Evolutionary conservation across 1,139 yeast genomes (phyloP), one percentile per base, ranked within the genome.

Genomic region (Starmera stellimalicola): DNA sequence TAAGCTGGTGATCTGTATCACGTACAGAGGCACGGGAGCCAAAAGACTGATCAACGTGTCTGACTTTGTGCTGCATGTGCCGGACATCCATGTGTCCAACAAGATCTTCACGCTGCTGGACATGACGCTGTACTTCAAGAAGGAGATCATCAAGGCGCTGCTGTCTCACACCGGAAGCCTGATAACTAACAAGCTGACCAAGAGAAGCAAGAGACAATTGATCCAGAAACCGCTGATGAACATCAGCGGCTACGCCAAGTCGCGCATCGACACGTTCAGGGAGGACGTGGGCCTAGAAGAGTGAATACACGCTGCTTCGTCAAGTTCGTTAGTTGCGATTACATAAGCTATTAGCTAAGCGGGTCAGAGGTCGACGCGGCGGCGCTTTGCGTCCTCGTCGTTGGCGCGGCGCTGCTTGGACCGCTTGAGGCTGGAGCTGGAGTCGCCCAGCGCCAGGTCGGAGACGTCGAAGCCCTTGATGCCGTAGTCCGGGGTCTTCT

Each of bases 391-490:
- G 34, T 40, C 47, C 15, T 38, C 44, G 4, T 39, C 43, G 8
- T 40, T 43, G 27, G 12, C 30, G 16, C 38, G 36, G 14, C 41
- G 35, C 15, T 23, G 48, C 6, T 47, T 38, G 33, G 45, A 48
- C 40, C 51, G 46, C 37, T 47, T 49, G 0, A 38, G 34, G 12
- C 47, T 44, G 30, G 42, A 47, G 6, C 47, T 37, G 9, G 65
- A 65, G 40, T 71, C 79, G 39, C 70, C 70, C 33, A 79, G 71
- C 5, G 82, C 94, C 48, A 83, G 64, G 42, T 77, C 73, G 2
- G 74, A 63, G 6, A 79, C 63, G 45, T 81, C 83, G 52, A 83
- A 82, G 1, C 93, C 94, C 0, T 91, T 87, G 17, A 84, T 71
- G 1, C 94, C 94, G 34, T 73, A 66, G 10, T 72, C 69, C 0